Conservation (phyloP, 805 yeast species). For the Candida oleophila region DNA sequence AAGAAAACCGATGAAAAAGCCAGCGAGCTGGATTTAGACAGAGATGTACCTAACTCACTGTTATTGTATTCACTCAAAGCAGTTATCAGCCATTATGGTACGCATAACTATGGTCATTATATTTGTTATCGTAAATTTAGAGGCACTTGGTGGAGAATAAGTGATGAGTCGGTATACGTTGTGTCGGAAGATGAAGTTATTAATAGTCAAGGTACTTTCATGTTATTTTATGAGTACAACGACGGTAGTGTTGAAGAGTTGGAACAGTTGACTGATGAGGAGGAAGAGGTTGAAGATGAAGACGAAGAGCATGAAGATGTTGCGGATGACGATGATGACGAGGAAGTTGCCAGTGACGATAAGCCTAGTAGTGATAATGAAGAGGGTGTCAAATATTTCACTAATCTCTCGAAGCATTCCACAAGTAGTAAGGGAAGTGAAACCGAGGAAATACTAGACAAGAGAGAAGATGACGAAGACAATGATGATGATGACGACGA, state of each 20-base stretch:
- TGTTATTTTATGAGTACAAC: slow-evolving; percentile 78
- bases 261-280: slow-evolving; percentile 17
- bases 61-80: slow-evolving; percentile 73
- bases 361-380: slow-evolving; percentile 2
- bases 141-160: slow-evolving; percentile 93
- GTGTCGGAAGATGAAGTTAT: slow-evolving; percentile 81
- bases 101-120: slow-evolving; percentile 97
- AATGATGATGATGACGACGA: background rate
- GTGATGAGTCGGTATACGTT: slow-evolving; percentile 83
- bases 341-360: slow-evolving; percentile 1
- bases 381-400: slow-evolving; percentile 11
- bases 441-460: slow-evolving; percentile 5
- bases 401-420: slow-evolving; percentile 13
- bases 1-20: slow-evolving; percentile 37
- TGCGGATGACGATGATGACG: background rate
- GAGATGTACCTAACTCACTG: slow-evolving; percentile 30
- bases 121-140: slow-evolving; percentile 80
- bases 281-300: slow-evolving; percentile 15
- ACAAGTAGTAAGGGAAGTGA: slow-evolving; percentile 5
- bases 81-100: slow-evolving; percentile 89
- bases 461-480: slow-evolving; percentile 1
- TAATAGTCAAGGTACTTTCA: slow-evolving; percentile 81
- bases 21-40: background rate
- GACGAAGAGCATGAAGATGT: slow-evolving; percentile 1
- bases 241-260: slow-evolving; percentile 26